Base-by-base conservation (phyloP, 345 rosid species). In the Erysimum cheiranthoides region DNA sequence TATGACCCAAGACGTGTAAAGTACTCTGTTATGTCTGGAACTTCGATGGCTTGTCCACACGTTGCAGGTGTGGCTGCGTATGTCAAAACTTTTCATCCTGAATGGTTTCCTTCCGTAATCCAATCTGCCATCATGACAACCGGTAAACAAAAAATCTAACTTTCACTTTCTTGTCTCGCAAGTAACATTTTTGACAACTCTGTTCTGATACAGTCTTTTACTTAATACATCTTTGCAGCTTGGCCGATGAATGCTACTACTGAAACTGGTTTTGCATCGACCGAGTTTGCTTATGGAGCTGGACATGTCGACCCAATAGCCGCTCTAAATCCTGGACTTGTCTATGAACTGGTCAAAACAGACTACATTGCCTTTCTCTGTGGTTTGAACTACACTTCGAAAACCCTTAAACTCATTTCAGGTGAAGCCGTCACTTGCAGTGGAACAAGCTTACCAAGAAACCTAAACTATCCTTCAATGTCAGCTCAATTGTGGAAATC, bases 81-180 rank as follows among this genome's bases (percentile, higher is more conserved):
- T 46, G 5, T 84, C 31, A 81, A 83, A 57, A 13, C 80, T 2
- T 66, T 76, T 56, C 84, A 85, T 66, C 85, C 91, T 1, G 53
- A 78, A 38, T 90, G 90, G 89, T 88, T 90, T 53, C 84, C 89
- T 38, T 69, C 92, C 0, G 50, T 81, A 4, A 83, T 87, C 67
- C 79, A 85, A 78, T 87, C 94, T 25, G 86, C 96, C 17, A 67
- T 88, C 45, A 84, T 86, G 91, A 88, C 90, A 12, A 85, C 86
- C 0, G 87, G 95, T 85, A 81, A 77, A 0, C 66, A 18, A 40
- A 68, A 4, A 9, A 18, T 45, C 28, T 28, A 54, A 6, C 27
- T 32, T 65, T 50, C 21, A 62, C n/a, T 45, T 54, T 13, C 70
- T 69, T 69, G 49, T 40, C 1, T 21, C 25, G 25, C 25, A 21